Evolutionary conservation across 2,329 filamentous ascomycete species (phyloP).

Genomic region (Cadophora sp.): DNA sequence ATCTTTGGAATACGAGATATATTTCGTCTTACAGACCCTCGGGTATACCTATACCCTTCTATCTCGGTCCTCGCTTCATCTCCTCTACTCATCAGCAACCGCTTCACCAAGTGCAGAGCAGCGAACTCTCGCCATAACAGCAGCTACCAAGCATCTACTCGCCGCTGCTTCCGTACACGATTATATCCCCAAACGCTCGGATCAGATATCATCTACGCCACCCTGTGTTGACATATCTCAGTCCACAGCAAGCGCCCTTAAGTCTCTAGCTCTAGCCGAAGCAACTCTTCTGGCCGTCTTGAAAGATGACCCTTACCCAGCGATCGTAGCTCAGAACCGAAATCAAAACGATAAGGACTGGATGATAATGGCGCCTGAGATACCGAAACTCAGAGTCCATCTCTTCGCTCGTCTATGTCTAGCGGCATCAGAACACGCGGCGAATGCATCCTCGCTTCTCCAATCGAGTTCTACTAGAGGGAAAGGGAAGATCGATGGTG

Average conservation of each 20-base stretch:
- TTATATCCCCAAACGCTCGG: slow-evolving; percentile 67
- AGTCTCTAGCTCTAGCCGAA: slow-evolving; percentile 79
- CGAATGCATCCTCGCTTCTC: slow-evolving; percentile 67
- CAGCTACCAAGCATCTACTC: slow-evolving; percentile 79
- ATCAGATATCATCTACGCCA: slow-evolving; percentile 47
- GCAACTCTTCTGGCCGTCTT: slow-evolving; percentile 88
- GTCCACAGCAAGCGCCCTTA: slow-evolving; percentile 60
- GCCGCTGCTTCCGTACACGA: slow-evolving; percentile 80
- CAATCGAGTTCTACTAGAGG: slow-evolving; percentile 48
- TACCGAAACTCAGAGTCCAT: slow-evolving; percentile 87
- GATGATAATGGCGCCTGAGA: slow-evolving; percentile 92
- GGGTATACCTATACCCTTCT: slow-evolving; percentile 76
- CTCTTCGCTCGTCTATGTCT: slow-evolving; percentile 88
- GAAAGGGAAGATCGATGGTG: slow-evolving; percentile 64
- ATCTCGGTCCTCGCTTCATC: slow-evolving; percentile 74
- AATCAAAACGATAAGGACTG: slow-evolving; percentile 89
- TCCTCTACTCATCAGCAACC: slow-evolving; percentile 71
- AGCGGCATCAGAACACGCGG: slow-evolving; percentile 86
- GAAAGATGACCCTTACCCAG: slow-evolving; percentile 94
- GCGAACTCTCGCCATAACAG: slow-evolving; percentile 71
- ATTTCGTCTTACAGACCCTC: slow-evolving; percentile 78
- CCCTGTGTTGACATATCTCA: slow-evolving; percentile 62
- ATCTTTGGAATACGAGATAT: slow-evolving; percentile 83
- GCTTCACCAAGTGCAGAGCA: slow-evolving; percentile 69
- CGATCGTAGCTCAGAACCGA: slow-evolving; percentile 78